phyloP scores from a whole-genome alignment of 768 basidiomycete genomes.

The Lactarius quietus region DNA sequence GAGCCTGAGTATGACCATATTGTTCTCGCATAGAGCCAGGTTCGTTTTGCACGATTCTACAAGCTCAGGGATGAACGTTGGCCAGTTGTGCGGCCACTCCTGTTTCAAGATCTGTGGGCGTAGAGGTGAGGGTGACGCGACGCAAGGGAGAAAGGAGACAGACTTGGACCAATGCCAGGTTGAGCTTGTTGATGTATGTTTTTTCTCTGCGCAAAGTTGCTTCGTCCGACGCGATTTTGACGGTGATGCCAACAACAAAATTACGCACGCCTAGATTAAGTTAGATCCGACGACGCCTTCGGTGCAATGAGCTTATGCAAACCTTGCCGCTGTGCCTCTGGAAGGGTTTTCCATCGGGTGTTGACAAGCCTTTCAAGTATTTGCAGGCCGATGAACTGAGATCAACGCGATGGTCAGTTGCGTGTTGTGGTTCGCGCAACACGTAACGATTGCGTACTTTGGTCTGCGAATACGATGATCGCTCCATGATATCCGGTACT shows the following conservation, averaged over 20 bases:
- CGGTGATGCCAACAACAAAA: conserved; percentile 90
- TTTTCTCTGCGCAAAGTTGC: conserved; percentile 84
- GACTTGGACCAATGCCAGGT: conserved; percentile 92
- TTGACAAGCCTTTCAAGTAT: conserved; percentile 94
- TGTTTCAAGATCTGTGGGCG: conserved; percentile 88
- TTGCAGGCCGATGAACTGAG: conserved; percentile 77
- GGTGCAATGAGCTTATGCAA: conserved; percentile 16
- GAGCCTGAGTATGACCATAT: conserved; percentile 97
- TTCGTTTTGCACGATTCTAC: conserved; percentile 97
- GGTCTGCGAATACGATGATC: conserved; percentile 77
- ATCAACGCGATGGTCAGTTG: conserved; percentile 5
- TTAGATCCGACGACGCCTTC: conserved; percentile 20
- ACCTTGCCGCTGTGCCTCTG: conserved; percentile 92
- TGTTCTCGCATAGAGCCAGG: conserved; percentile 96
- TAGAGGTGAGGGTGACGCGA: conserved; percentile 5
- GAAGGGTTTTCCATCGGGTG: conserved; percentile 94
- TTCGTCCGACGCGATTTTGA: conserved; percentile 93
- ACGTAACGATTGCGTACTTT: conserved; percentile 49
- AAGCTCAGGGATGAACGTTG: conserved; percentile 93
- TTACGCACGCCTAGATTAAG: conserved; percentile 77
- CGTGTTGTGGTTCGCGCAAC: not conserved
- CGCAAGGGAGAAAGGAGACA: conserved; percentile 25
- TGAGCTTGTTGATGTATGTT: conserved; percentile 93
- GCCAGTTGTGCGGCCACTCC: conserved; percentile 99
- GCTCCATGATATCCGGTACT: conserved; percentile 91